Conservation (phyloP, 768 basidiomycete species). For the Mycena pura region DNA sequence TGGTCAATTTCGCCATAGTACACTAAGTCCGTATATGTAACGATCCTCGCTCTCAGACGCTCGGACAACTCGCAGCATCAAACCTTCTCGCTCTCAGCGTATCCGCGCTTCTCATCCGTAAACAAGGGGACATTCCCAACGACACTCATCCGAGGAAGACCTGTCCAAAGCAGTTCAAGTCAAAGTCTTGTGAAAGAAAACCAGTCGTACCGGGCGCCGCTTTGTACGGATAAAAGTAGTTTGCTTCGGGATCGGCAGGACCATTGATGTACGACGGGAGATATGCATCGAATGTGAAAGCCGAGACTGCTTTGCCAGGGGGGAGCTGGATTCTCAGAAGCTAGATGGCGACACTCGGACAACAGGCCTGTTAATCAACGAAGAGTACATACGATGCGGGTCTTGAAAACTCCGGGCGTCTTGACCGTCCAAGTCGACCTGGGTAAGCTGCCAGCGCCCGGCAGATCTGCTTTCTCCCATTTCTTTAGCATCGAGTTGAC, state of each 20-base stretch:
- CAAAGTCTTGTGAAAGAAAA: neutral
- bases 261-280: conserved; percentile 54
- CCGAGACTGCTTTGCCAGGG: conserved; percentile 32
- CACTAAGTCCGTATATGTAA: neutral
- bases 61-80: conserved; percentile 25
- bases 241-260: conserved; percentile 39
- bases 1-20: neutral
- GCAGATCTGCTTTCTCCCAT: conserved; percentile 49
- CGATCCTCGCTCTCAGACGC: neutral
- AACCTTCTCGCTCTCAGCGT: conserved; percentile 34
- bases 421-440: conserved; percentile 50
- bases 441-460: conserved; percentile 30
- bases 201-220: conserved; percentile 14
- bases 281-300: conserved; percentile 49
- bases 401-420: conserved; percentile 46
- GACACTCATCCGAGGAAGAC: conserved; percentile 39
- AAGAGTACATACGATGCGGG: conserved; percentile 39
- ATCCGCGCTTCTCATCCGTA: conserved; percentile 43
- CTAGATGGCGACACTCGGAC: conserved; percentile 39
- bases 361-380: too few relatives aligned
- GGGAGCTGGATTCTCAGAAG: conserved; percentile 48
- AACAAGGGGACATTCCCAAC: conserved; percentile 51
- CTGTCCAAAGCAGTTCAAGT: conserved; percentile 8
- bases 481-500: conserved; percentile 43
- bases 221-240: conserved; percentile 39